Percentiles rank a stretch among this genome's conserved stretches.
phyloP scores from a whole-genome alignment of 179 eudicot genomes.

The Beta corolliflora region DNA sequence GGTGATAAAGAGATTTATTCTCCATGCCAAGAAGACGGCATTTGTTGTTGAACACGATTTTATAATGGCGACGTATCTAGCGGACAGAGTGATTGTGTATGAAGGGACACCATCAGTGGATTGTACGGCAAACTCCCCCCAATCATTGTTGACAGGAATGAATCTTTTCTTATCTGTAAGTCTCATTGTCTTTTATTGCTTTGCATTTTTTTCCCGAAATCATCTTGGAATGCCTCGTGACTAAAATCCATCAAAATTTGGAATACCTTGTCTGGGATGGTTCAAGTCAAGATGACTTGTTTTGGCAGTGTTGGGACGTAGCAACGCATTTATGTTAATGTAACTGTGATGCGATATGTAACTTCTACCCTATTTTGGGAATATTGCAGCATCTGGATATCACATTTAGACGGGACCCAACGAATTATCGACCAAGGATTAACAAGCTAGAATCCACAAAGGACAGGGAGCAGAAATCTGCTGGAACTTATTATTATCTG shows the following conservation, averaged over 20 bases:
- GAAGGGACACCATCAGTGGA: constrained; percentile 85
- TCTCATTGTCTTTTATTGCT: background rate
- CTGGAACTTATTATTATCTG: constrained; percentile 93
- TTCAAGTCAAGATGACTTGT: background rate
- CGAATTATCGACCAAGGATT: constrained; percentile 85
- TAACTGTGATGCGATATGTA: background rate
- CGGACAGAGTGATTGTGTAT: constrained; percentile 91
- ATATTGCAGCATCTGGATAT: constrained; percentile 76
- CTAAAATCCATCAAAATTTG: background rate
- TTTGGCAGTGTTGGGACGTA: background rate
- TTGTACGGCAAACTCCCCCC: constrained; percentile 90
- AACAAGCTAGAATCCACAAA: constrained; percentile 88
- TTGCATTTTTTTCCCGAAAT: background rate
- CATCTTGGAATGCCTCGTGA: background rate
- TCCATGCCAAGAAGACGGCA: constrained; percentile 98
- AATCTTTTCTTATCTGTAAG: constrained; percentile 90
- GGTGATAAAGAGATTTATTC: constrained; percentile 92
- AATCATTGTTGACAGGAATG: constrained; percentile 91
- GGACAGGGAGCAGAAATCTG: constrained; percentile 92
- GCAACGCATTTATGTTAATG: background rate
- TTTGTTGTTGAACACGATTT: constrained; percentile 97
- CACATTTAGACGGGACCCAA: constrained; percentile 94
- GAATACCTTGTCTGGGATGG: background rate
- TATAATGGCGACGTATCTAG: constrained; percentile 96
- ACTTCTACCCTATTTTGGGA: too few species aligned